Evolutionary conservation across 495 filamentous ascomycete genomes (phyloP), one percentile per base, ranked within the genome.

Genomic region (Friedmanniomyces simplex): DNA sequence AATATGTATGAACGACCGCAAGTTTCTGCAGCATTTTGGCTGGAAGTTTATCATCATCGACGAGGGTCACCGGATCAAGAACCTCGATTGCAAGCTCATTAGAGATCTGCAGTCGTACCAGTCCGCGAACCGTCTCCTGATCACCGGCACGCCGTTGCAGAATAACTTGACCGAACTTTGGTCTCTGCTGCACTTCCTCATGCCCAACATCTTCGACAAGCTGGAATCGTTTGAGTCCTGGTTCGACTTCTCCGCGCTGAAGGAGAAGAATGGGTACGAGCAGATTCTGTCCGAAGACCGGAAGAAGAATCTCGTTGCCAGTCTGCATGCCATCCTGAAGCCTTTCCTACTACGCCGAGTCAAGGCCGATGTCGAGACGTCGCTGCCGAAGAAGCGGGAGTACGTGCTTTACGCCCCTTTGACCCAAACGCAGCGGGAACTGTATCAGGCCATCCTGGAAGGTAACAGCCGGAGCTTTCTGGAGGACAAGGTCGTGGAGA

Each of bases 1-100:
- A 68, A 95, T 98, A 62, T 88, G 91, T 52, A 86, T 98, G 73
- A 87, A 87, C 62, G 93, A 98, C 68, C 80, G 85, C 7, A 88
- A 87, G 54, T 81, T 79, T 47, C 73, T 98, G 5, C 77, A 81
- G 28, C 82, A 84, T 57, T 93, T 91, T 60, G 82, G 87, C 24
- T 98, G 93, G 93, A 88, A 91, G 52, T 95, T 94, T 67, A 96
- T 98, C 64, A 89, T 97, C 63, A 95, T 98, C 66, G 93, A 98
- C 65, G 93, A 98, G 73, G 93, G 93, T 1, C 93, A 98, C 68
- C 87, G 93, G 6, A 81, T 98, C 75, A 98, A 98, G 74, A 98
- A 98, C 58, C 86, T 95, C 66, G 87, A 98, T 62, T 93, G 91
- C 52, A 86, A 87, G 61, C 79, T 98, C 4, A 93, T 97, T 62